Evolutionary conservation across 2,329 filamentous ascomycete genomes (phyloP), one percentile per base, ranked within the genome.

Genomic region (Penicillium paneum): DNA sequence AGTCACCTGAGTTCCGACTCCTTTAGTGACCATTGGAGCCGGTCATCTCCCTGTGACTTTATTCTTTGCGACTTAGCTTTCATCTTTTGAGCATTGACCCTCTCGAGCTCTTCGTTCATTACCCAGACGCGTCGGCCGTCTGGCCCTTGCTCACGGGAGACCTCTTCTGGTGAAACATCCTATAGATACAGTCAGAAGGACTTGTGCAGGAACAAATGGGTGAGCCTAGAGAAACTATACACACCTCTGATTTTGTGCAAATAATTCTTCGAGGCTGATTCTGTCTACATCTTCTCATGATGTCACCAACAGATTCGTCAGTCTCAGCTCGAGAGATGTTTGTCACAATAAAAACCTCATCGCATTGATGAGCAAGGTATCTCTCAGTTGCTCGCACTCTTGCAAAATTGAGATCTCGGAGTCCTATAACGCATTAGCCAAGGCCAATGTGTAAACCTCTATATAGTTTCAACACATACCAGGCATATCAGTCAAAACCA

Each of bases 81-180:
- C 12, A 19, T 24, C n/a, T 15, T n/a, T 21, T 21, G n/a, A 8
- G n/a, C 29, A n/a, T 32, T 52, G 10, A 45, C 24, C 29, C 2
- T 39, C 26, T 52, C 31, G 34, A 52, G 12, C 17, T 52, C 49
- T 24, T 45, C n/a, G 13, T 52, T 45, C 34, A 52, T 52, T 36
- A n/a, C 19, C n/a, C 19, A 8, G 24, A 52, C 41, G 13, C 34
- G 49, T 35, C 40, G 49, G 17, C 40, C 21, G 31, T 44, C 32
- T 52, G 32, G 17, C 8, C 42, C 41, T 36, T 45, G 3, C 28
- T 40, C 28, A 31, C 42, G 29, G 29, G 42, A 32, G 15, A 29
- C 42, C 29, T 44, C 42, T 44, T 44, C 42, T n/a, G 29, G 12
- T 21, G 17, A 44, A 44, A 44, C 29, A 44, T 44, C 4, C 42